These are phyloP conservation scores for Gracilaria vermiculophylla DNA, from an alignment of 23 red algal genomes.

Conservation along the genomic window DNA sequence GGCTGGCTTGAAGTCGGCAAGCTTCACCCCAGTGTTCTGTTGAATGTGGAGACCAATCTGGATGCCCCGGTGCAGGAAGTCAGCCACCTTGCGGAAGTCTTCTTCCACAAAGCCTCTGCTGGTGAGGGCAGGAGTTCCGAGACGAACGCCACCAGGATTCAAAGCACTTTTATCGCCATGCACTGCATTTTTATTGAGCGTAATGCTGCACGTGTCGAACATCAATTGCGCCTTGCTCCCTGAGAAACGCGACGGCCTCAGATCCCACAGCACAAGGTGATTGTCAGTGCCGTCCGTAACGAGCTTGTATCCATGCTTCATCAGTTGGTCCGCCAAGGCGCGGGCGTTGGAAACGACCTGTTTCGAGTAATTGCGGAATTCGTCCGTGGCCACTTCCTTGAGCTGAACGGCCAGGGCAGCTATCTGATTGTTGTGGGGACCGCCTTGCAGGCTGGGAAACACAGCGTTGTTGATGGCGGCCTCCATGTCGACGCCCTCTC, in stretches of 20 bases:
- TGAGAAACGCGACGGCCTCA: slow-evolving; percentile 76
- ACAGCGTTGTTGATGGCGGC: slow-evolving; percentile 82
- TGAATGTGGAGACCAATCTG: slow-evolving; percentile 78
- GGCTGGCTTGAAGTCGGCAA: slow-evolving; percentile 79
- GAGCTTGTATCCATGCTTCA: slow-evolving; percentile 86
- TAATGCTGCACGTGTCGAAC: slow-evolving; percentile 91
- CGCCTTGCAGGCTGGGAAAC: slow-evolving; percentile 92
- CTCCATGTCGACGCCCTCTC: slow-evolving; percentile 56
- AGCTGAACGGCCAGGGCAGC: slow-evolving; percentile 85
- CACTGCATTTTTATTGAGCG: slow-evolving; percentile 98
- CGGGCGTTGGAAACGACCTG: slow-evolving; percentile 85
- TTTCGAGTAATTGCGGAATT: slow-evolving; percentile 71
- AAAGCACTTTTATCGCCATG: slow-evolving; percentile 92
- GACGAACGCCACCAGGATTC: slow-evolving; percentile 89
- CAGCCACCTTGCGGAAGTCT: slow-evolving; percentile 91
- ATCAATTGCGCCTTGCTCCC: slow-evolving; percentile 89
- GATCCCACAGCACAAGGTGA: slow-evolving; percentile 94
- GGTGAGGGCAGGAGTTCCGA: slow-evolving; percentile 92
- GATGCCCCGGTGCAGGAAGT: slow-evolving; percentile 81
- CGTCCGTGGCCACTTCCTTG: slow-evolving; percentile 69
- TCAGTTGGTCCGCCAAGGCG: slow-evolving; percentile 76
- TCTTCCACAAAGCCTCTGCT: slow-evolving; percentile 86
- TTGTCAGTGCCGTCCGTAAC: slow-evolving; percentile 97
- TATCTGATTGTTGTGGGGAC: slow-evolving; percentile 97
- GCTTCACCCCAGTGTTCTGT: slow-evolving; percentile 72